These are phyloP conservation scores for Fusarium odoratissimum DNA, from an alignment of 2,329 filamentous ascomycete genomes.

Conservation along the genomic window DNA sequence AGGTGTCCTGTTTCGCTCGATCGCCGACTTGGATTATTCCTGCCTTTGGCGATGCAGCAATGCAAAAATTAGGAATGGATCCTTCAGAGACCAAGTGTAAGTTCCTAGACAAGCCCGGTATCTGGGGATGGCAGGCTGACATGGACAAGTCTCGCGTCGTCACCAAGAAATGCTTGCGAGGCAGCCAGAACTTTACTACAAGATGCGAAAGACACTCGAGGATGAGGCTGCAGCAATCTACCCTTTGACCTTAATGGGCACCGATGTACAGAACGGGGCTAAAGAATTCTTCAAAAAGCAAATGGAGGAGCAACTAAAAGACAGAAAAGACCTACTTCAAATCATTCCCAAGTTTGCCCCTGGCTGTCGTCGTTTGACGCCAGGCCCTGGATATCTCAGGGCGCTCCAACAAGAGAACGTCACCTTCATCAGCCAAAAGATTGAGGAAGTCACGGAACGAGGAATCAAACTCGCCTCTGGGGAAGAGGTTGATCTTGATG, in stretches of 20 bases:
- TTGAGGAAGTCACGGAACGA: background rate
- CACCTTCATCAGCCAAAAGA: background rate
- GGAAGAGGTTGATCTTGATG: background rate
- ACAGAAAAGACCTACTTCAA: background rate
- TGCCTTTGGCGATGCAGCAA: background rate
- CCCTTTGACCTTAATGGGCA: background rate
- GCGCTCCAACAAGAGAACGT: background rate
- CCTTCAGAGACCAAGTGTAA: background rate
- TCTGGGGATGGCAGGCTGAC: background rate
- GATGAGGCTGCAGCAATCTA: background rate
- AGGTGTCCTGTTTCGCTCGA: background rate
- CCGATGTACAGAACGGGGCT: rapidly evolving
- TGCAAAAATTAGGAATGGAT: background rate
- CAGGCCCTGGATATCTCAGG: background rate
- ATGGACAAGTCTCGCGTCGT: background rate
- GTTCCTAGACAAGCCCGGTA: rapidly evolving
- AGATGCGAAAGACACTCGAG: background rate
- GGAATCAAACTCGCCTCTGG: background rate
- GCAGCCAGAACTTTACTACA: rapidly evolving
- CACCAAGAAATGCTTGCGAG: rapidly evolving
- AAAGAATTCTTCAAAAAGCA: rapidly evolving
- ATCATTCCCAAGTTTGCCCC: background rate
- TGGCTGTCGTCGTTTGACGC: background rate
- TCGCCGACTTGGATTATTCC: background rate
- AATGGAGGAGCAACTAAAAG: background rate